phyloP scores from a whole-genome alignment of 2,329 filamentous ascomycete species.

The Berkeleyomyces basicola region DNA sequence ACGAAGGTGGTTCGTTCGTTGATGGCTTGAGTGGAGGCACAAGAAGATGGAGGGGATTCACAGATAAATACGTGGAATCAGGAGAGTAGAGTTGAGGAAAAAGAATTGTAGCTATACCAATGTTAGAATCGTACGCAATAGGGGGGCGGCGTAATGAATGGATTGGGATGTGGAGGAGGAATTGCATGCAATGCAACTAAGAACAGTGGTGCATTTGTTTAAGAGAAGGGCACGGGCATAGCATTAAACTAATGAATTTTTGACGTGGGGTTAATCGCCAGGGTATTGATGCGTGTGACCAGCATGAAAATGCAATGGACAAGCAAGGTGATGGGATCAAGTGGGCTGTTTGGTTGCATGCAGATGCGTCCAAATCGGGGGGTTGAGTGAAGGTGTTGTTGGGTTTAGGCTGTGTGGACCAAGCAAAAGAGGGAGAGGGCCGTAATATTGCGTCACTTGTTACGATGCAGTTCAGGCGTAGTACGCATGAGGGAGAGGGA shows the following conservation, averaged over 20 bases:
- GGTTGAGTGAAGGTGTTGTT: not conserved
- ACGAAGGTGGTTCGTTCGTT: slow-evolving; percentile 39
- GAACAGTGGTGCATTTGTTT: not conserved
- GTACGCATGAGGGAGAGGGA: not conserved
- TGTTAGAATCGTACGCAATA: not conserved
- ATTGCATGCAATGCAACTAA: not conserved
- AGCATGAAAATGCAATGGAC: not conserved
- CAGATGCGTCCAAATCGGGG: not conserved
- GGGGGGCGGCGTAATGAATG: not conserved
- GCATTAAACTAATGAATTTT: not conserved
- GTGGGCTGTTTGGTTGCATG: not conserved
- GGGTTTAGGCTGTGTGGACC: not conserved
- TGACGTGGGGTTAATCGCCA: not conserved
- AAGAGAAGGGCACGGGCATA: not conserved
- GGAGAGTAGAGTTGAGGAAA: not conserved
- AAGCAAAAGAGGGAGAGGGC: not conserved
- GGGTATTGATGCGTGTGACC: slow-evolving; percentile 5
- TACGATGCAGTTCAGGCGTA: not conserved
- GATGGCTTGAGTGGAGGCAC: slow-evolving; percentile 32
- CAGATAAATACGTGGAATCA: not conserved
- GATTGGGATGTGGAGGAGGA: not conserved
- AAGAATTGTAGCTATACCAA: not conserved
- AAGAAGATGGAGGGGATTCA: not conserved
- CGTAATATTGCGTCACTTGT: slow-evolving; percentile 1
- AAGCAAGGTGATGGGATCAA: not conserved